These are phyloP conservation scores for Talaromyces marneffei DNA, from an alignment of 2,329 filamentous ascomycete genomes.

Conservation along the genomic window DNA sequence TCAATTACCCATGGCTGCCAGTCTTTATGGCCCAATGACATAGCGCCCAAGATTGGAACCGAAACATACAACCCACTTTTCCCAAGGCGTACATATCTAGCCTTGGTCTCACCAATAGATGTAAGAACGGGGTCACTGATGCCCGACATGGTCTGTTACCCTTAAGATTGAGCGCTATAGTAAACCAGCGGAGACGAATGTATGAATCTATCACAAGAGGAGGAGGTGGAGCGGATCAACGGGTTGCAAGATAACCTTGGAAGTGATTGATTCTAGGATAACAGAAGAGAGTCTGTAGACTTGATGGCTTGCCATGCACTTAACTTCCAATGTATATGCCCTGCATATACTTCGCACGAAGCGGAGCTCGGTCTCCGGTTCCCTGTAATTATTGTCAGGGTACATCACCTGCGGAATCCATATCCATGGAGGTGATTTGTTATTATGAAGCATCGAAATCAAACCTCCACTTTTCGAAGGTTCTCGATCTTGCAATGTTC, in stretches of 20 bases:
- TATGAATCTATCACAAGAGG: neutral
- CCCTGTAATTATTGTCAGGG: neutral
- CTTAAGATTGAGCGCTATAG: neutral
- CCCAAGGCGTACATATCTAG: neutral
- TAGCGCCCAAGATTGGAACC: neutral
- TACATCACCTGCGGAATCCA: neutral
- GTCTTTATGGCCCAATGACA: neutral
- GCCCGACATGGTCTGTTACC: neutral
- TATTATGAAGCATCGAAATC: neutral
- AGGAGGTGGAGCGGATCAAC: neutral
- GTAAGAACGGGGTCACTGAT: neutral
- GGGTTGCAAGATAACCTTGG: neutral
- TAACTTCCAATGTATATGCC: neutral
- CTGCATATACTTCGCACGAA: neutral
- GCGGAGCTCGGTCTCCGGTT: neutral
- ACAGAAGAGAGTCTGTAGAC: neutral
- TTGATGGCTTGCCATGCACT: neutral
- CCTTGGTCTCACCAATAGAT: neutral
- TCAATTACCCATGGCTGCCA: neutral
- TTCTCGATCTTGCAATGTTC: neutral
- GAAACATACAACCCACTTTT: neutral
- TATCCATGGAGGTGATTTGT: neutral
- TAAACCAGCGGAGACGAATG: neutral
- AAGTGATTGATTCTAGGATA: neutral
- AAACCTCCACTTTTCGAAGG: neutral